A percentile compares a stretch with the other conserved stretches of the same genome.
These are phyloP conservation scores for Nepenthes gracilis DNA, from an alignment of 148 eudicot species.

Conservation along the genomic window DNA sequence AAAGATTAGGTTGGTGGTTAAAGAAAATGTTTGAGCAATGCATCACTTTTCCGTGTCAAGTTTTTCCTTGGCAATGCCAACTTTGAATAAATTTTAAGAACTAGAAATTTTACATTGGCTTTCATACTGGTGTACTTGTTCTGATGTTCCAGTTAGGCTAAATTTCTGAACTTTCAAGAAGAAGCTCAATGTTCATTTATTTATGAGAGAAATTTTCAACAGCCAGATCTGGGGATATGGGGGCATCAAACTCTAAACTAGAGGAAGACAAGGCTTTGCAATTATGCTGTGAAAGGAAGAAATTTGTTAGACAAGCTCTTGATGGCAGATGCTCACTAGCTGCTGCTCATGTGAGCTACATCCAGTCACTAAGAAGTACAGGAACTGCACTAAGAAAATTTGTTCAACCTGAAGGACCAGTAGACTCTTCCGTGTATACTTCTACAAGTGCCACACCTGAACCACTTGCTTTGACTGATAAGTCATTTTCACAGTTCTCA, in stretches of 20 bases:
- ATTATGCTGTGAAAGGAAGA: slow-evolving; percentile 82
- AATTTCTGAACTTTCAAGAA: neutral
- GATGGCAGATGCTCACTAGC: slow-evolving; percentile 88
- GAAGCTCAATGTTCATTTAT: neutral
- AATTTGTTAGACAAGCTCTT: slow-evolving; percentile 80
- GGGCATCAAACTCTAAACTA: slow-evolving; percentile 63
- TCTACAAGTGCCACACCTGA: slow-evolving; percentile 61
- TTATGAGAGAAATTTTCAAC: neutral
- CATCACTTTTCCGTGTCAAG: no score
- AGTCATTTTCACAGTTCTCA: slow-evolving; percentile 49
- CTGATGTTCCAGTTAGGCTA: neutral
- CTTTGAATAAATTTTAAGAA: no score
- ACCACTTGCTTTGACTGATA: slow-evolving; percentile 42
- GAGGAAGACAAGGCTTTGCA: slow-evolving; percentile 82
- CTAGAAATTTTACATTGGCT: no score
- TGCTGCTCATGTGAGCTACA: slow-evolving; percentile 63
- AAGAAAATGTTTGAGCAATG: no score
- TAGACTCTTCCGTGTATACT: slow-evolving; percentile 42
- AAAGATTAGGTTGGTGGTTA: no score
- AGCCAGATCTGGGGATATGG: slow-evolving; percentile 32
- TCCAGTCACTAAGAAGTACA: slow-evolving; percentile 47
- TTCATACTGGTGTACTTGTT: neutral
- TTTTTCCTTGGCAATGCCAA: no score
- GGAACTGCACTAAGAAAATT: slow-evolving; percentile 69
- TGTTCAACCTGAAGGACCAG: slow-evolving; percentile 54